Conservation (phyloP, 2,329 filamentous ascomycete species). For the Fusarium buharicum region DNA sequence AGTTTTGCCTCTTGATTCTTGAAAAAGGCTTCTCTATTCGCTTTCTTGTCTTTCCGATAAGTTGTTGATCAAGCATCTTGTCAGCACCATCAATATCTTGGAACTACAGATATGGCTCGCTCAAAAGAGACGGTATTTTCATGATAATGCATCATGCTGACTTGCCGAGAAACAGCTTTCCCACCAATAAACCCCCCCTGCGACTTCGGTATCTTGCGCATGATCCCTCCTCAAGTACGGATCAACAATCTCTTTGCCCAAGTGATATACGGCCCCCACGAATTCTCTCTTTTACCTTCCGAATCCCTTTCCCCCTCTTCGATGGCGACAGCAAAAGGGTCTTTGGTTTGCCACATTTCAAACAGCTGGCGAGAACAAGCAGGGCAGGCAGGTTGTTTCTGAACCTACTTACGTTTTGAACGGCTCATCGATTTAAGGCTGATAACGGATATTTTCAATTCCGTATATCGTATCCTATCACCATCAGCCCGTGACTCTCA, state of each 20-base stretch:
- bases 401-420: neutral
- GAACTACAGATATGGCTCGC: neutral
- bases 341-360: slow-evolving; percentile 4
- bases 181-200: slow-evolving; percentile 6
- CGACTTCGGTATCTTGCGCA: neutral
- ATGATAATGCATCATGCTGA: slow-evolving; percentile 6
- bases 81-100: neutral
- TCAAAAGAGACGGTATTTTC: neutral
- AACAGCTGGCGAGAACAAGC: neutral
- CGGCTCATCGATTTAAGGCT: neutral
- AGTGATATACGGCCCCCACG: slow-evolving; percentile 14
- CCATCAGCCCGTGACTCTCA: neutral
- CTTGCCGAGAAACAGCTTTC: slow-evolving; percentile 9
- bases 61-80: slow-evolving; percentile 5
- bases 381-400: neutral
- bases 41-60: slow-evolving; percentile 9
- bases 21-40: neutral
- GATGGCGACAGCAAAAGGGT: neutral
- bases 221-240: neutral
- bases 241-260: slow-evolving; percentile 11
- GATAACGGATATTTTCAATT: neutral
- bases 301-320: neutral
- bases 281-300: neutral
- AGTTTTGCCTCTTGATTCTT: neutral
- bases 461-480: slow-evolving; percentile 1